Conservation (phyloP, 192 early-diverging fungal genomes). For the Backusella macrospora region DNA sequence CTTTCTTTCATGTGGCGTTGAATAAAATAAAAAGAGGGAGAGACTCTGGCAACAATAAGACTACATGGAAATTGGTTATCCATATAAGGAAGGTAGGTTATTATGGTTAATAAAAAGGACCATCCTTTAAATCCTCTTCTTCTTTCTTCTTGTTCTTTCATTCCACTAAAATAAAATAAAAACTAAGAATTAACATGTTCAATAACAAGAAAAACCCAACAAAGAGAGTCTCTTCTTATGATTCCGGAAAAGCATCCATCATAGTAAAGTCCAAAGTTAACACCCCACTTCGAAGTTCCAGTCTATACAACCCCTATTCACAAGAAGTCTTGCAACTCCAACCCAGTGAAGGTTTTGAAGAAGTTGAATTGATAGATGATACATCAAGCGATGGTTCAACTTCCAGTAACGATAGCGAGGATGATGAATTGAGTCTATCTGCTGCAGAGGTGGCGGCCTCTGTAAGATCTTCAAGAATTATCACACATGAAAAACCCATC, state of each 20-base stretch:
- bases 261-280: background rate
- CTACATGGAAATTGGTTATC: background rate
- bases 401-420: background rate
- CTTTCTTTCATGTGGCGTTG: background rate
- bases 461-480: background rate
- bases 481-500: background rate
- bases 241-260: background rate
- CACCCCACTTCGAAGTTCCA: conserved; percentile 2
- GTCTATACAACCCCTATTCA: background rate
- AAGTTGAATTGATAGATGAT: background rate
- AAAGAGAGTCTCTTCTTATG: background rate
- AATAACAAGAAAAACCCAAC: background rate
- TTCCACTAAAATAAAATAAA: background rate
- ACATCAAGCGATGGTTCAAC: background rate
- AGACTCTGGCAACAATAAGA: background rate
- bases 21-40: background rate
- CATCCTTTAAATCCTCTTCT: background rate
- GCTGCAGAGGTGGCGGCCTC: conserved; percentile 5
- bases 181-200: too few relatives aligned
- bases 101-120: background rate
- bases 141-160: background rate
- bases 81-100: background rate
- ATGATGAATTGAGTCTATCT: background rate
- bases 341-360: background rate
- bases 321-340: background rate